Evolutionary conservation across 768 basidiomycete species (phyloP).

Genomic region (Suillus cothurnatus): DNA sequence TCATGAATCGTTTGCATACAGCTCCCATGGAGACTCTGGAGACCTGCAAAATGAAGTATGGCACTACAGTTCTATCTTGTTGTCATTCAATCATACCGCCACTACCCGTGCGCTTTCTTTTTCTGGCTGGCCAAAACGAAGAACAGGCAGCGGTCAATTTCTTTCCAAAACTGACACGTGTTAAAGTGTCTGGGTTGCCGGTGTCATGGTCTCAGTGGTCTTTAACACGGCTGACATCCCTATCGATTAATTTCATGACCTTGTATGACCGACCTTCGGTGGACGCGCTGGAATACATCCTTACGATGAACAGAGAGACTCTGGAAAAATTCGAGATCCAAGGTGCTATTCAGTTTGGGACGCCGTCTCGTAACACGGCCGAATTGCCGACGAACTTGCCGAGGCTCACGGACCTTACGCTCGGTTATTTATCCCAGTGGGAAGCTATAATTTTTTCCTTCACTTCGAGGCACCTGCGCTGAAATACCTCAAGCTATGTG

Average conservation of each 20-base stretch:
- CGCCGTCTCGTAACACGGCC: background rate
- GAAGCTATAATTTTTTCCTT: constrained; percentile 5
- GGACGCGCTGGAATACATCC: background rate
- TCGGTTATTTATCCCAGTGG: constrained; percentile 10
- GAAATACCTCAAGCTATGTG: constrained; percentile 9
- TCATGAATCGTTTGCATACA: background rate
- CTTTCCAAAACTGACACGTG: constrained; percentile 2
- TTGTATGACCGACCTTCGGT: constrained; percentile 5
- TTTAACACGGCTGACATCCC: constrained; percentile 9
- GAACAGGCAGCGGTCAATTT: background rate
- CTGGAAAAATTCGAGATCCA: constrained; percentile 12
- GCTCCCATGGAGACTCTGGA: constrained; percentile 11
- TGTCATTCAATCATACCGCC: background rate
- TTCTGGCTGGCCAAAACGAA: background rate
- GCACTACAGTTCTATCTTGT: background rate
- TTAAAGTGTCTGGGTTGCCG: constrained; percentile 1
- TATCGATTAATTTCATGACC: constrained; percentile 11
- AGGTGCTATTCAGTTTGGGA: background rate
- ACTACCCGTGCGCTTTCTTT: background rate
- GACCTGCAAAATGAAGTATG: constrained; percentile 4
- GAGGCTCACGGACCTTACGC: constrained; percentile 5
- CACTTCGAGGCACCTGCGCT: constrained; percentile 6
- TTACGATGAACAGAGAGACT: constrained; percentile 2
- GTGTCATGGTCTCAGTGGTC: constrained; percentile 12
- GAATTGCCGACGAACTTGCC: constrained; percentile 1